Base-by-base conservation (phyloP, 2,329 filamentous ascomycete species). In the Cytospora mali region DNA sequence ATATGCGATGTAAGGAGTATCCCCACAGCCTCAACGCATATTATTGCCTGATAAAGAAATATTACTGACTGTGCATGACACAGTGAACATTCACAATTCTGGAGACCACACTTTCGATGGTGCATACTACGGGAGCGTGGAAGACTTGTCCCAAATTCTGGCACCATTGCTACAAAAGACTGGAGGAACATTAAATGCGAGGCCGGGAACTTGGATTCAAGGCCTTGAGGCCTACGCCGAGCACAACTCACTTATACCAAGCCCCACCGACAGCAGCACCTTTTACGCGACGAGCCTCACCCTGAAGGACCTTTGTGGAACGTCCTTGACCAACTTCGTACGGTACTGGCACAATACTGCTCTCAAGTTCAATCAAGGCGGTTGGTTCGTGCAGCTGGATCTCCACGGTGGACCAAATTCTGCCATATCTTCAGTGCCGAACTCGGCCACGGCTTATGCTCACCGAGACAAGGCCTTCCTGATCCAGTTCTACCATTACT, bases 391-490 rank as follows among this genome's bases (percentile, higher is more conserved):
- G 57, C 76, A 78, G 61, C 67, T 80, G 28, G 77, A 79, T 66
- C 58, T 79, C 28, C 76, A 79, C 60, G 77, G 77, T 58, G 77
- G 77, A 33, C 69, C 72, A 52, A 75, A 74, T 63, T 78, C 76
- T 51, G 75, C 73, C 27, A 71, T 80, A 6, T 68, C 71, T 60
- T 67, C 69, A 27, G 68, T 68, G 0, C 67, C 71, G 14, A 66
- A 66, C 16, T 65, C 71, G n/a, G 64, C 71, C 25, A 75, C 76
- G 7, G 71, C 76, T 7, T 80, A 79, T 53, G 75, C 74, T 7
- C 76, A 79, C 65, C 75, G 76, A n/a, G 75, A 77, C 62, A 78
- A 77, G 66, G 75, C 83, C 57, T 75, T 82, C 33, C 81, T 84
- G 64, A 76, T 80, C 18, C 77, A 82, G 62, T 77, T 82, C 58